Conservation (phyloP, 345 rosid species). For the Mercurialis annua region DNA sequence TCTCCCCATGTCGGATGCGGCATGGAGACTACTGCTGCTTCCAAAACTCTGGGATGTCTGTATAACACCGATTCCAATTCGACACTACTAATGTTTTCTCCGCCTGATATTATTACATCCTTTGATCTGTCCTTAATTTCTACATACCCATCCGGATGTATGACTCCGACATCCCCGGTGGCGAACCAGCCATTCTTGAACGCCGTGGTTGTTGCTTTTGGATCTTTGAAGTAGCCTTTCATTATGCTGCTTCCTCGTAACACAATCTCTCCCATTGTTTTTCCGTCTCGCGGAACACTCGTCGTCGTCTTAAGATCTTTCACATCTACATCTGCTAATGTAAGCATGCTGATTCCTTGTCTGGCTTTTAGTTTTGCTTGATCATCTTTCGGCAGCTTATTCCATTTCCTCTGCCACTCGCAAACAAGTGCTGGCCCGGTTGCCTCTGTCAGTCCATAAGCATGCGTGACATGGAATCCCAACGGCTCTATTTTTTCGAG, state of each 20-base stretch:
- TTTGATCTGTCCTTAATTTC: conserved; percentile 46
- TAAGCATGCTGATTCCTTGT: conserved; percentile 60
- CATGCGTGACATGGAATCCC: conserved; percentile 67
- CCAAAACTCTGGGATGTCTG: conserved; percentile 36
- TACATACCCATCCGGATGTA: conserved; percentile 48
- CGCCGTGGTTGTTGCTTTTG: conserved; percentile 40
- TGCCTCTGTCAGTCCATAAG: conserved; percentile 76
- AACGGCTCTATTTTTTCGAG: conserved; percentile 44
- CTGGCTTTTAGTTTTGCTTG: conserved; percentile 50
- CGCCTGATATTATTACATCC: conserved; percentile 48
- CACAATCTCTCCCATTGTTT: conserved; percentile 64
- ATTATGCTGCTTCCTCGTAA: conserved; percentile 67
- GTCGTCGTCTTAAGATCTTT: conserved; percentile 45
- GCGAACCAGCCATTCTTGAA: conserved; percentile 49
- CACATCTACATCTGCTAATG: conserved; percentile 67
- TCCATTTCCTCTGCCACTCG: conserved; percentile 77
- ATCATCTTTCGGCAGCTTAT: conserved; percentile 29
- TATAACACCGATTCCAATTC: conserved; percentile 42
- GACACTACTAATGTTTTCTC: conserved; percentile 47
- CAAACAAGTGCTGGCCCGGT: conserved; percentile 64
- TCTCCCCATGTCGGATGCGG: conserved; percentile 43
- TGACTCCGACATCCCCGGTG: conserved; percentile 45
- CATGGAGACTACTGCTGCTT: conserved; percentile 51
- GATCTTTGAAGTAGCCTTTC: conserved; percentile 71
- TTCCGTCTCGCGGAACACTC: conserved; percentile 62